Evolutionary conservation across 306 rosid species (phyloP).

Genomic region (Vigna unguiculata): DNA sequence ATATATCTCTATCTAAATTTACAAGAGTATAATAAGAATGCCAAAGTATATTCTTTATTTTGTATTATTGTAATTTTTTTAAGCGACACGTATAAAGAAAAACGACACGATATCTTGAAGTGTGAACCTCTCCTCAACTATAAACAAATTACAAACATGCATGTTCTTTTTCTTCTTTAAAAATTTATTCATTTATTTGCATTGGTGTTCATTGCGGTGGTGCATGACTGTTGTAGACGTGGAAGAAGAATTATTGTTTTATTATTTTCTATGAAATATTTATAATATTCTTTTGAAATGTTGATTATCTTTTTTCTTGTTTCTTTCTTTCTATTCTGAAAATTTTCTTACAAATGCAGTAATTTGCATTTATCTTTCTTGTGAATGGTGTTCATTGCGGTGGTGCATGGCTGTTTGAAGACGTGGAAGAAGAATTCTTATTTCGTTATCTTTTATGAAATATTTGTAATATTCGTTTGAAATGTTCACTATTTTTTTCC

Average conservation of each 20-base stretch:
- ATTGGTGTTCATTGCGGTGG: no score
- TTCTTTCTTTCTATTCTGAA: not conserved
- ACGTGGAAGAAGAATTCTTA: no score
- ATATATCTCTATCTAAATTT: no score
- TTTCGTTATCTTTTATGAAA: no score
- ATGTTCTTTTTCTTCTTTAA: not conserved
- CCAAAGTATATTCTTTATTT: constrained; percentile 47
- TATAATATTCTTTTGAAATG: not conserved
- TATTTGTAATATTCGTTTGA: no score
- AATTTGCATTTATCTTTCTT: no score
- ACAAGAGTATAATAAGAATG: constrained; percentile 37
- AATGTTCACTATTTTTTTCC: no score
- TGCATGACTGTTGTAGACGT: not conserved
- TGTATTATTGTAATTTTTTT: not conserved
- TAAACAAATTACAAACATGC: constrained; percentile 27
- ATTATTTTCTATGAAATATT: not conserved
- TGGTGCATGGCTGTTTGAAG: no score
- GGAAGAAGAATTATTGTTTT: not conserved
- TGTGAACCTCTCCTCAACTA: not conserved
- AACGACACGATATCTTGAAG: constrained; percentile 5
- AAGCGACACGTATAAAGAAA: not conserved
- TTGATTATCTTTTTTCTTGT: not conserved
- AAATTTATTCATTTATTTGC: no score
- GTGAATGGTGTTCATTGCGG: no score
- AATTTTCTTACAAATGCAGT: no score